Evolutionary conservation across 1,284 basidiomycete genomes (phyloP).

Genomic region (Stereum hirsutum): DNA sequence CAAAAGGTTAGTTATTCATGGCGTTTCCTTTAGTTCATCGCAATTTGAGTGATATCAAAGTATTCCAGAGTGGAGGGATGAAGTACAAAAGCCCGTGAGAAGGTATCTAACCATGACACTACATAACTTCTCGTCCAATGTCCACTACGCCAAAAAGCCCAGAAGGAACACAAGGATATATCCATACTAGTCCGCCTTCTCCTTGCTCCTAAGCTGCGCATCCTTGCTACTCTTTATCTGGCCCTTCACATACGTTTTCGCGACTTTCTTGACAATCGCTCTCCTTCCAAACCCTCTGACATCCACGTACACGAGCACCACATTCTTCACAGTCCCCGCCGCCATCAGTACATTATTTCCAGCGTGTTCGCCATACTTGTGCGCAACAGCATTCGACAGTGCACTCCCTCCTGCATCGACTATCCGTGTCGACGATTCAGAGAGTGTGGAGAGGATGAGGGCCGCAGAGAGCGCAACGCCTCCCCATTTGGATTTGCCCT

Average conservation of each 20-base stretch:
- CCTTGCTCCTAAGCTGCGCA: too few species aligned
- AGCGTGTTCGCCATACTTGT: constrained; percentile 59
- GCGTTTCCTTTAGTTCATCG: too few species aligned
- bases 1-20: too few species aligned
- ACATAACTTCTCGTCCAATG: too few species aligned
- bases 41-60: too few species aligned
- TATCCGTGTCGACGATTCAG: constrained; percentile 53
- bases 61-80: too few species aligned
- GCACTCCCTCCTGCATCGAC: constrained; percentile 49
- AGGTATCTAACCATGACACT: too few species aligned
- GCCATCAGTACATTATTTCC: constrained; percentile 45
- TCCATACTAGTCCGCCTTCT: too few species aligned
- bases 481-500: constrained; percentile 26
- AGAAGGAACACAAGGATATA: too few species aligned
- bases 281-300: constrained; percentile 61
- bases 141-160: too few species aligned
- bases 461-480: constrained; percentile 61
- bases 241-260: constrained; percentile 44
- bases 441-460: constrained; percentile 64
- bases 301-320: constrained; percentile 72
- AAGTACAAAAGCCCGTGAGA: too few species aligned
- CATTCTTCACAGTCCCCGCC: constrained; percentile 59
- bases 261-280: constrained; percentile 55
- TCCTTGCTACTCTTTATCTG: constrained; percentile 14
- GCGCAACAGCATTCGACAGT: constrained; percentile 48